Percentiles rank a stretch among this genome's conserved stretches.
These are phyloP conservation scores for Sutorius eximius DNA, from an alignment of 1,284 basidiomycete species.

Conservation along the genomic window DNA sequence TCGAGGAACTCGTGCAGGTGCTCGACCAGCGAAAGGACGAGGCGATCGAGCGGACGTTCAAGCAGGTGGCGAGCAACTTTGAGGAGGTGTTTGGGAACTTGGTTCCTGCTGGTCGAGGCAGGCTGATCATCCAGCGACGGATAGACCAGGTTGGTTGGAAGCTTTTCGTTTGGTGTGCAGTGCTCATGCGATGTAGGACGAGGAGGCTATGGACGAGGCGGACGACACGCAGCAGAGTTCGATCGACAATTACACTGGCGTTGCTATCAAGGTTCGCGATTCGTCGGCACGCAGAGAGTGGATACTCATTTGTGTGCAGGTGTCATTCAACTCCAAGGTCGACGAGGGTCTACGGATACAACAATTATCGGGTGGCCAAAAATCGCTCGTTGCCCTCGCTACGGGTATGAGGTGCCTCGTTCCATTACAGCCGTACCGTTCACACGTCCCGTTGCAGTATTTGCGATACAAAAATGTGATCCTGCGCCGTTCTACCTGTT, in stretches of 20 bases:
- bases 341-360: constrained; percentile 96
- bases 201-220: constrained; percentile 65
- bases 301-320: constrained; percentile 43
- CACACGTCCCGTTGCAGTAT: constrained; percentile 54
- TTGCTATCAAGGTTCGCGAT: constrained; percentile 80
- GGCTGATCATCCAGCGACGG: constrained; percentile 88
- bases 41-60: constrained; percentile 97
- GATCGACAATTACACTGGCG: constrained; percentile 95
- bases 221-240: constrained; percentile 72
- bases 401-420: constrained; percentile 53
- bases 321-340: constrained; percentile 97
- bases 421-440: neutral
- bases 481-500: constrained; percentile 99
- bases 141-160: constrained; percentile 70
- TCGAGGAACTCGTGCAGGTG: constrained; percentile 92
- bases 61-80: constrained; percentile 96
- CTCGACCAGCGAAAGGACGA: constrained; percentile 98
- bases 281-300: neutral
- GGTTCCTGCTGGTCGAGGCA: constrained; percentile 91
- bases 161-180: neutral
- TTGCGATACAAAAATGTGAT: constrained; percentile 99
- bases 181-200: constrained; percentile 46
- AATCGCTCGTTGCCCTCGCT: constrained; percentile 94
- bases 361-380: constrained; percentile 97
- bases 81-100: constrained; percentile 96